phyloP scores from a whole-genome alignment of 192 early-diverging fungal species.

The Coemansia asiatica region DNA sequence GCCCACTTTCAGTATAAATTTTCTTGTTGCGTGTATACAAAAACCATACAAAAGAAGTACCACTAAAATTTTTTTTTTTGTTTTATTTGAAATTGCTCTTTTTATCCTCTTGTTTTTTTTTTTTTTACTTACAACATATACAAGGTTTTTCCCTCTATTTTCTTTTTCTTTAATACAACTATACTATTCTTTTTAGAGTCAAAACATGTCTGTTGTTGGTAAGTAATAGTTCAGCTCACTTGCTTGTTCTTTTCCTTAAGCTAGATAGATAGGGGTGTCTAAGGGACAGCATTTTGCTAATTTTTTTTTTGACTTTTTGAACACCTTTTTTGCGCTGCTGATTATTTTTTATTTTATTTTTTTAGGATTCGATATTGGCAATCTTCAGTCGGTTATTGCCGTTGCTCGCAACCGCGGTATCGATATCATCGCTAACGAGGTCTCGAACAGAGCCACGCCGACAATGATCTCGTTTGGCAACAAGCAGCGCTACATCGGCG shows the following conservation, averaged over 20 bases:
- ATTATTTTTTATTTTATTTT: slow-evolving; percentile 24
- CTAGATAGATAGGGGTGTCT: too few relatives aligned
- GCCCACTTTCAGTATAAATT: not conserved
- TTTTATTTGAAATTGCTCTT: not conserved
- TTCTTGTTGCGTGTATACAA: not conserved
- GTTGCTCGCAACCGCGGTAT: slow-evolving; percentile 98
- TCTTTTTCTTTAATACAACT: not conserved
- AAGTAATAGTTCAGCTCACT: not conserved
- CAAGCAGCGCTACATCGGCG: slow-evolving; percentile 95
- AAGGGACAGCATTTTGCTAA: not conserved
- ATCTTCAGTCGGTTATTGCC: slow-evolving; percentile 93
- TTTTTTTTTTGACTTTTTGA: not conserved
- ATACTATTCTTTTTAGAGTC: slow-evolving; percentile 5
- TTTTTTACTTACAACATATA: not conserved
- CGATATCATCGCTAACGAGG: slow-evolving; percentile 96
- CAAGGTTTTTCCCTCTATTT: not conserved
- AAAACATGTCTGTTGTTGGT: slow-evolving; percentile 38
- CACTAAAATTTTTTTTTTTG: not conserved
- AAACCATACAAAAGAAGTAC: not conserved
- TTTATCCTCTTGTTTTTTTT: not conserved
- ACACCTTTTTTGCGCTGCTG: not conserved
- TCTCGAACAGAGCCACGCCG: slow-evolving; percentile 94
- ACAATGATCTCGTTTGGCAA: slow-evolving; percentile 90
- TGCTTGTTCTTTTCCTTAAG: too few relatives aligned
- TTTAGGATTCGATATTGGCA: slow-evolving; percentile 97